Conservation (phyloP, 768 basidiomycete species). For the Auriscalpium vulgare region DNA sequence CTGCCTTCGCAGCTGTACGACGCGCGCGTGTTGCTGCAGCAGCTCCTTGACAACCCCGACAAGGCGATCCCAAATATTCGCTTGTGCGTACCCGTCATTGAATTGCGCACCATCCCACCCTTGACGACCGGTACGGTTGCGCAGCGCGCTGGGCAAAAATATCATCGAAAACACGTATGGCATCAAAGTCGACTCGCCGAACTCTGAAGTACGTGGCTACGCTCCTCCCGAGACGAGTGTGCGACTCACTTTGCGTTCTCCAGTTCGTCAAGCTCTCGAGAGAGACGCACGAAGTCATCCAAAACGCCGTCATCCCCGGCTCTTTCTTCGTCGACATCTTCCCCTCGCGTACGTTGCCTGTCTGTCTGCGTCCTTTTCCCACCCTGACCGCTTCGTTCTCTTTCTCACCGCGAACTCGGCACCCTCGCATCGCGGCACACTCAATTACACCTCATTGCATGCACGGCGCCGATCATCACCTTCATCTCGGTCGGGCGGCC, state of each 20-base stretch:
- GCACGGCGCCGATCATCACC: too few species aligned
- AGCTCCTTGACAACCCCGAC: constrained; percentile 4
- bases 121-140: constrained; percentile 3
- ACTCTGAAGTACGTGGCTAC: constrained; percentile 3
- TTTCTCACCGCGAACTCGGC: too few species aligned
- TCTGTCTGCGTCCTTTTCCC: too few species aligned
- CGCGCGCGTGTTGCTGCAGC: constrained; percentile 10
- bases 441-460: too few species aligned
- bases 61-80: constrained; percentile 11
- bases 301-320: constrained; percentile 14
- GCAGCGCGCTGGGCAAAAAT: constrained; percentile 12
- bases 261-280: constrained; percentile 13
- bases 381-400: too few species aligned
- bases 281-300: constrained; percentile 13
- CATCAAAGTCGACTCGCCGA: constrained; percentile 10
- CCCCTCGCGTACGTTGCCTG: constrained; percentile 5
- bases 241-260: not conserved
- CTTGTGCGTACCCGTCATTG: constrained; percentile 2
- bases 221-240: not conserved
- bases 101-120: not conserved
- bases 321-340: constrained; percentile 14
- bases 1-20: constrained; percentile 10
- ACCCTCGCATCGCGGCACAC: too few species aligned
- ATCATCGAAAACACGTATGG: constrained; percentile 15
- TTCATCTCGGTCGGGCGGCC: not conserved